Evolutionary conservation across 805 yeast species (phyloP), one percentile per base, ranked within the genome.

Genomic region (Nakazawaea molendinolei): DNA sequence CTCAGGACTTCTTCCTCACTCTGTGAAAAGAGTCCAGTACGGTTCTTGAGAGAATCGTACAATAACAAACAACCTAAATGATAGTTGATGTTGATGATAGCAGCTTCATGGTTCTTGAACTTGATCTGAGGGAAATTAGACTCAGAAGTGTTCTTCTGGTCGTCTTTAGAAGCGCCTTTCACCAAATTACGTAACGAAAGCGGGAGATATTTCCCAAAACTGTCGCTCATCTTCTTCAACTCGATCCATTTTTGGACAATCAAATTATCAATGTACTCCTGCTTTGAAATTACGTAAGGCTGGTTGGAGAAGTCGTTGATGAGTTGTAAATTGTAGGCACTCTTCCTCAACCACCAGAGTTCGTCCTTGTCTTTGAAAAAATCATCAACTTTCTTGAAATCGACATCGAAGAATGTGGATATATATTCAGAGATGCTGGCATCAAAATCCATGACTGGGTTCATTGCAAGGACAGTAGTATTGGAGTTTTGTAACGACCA

Each of bases 261-360:
- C 15, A 19, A 15, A 22, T 26, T 31, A 14, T 15, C 20, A 12
- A 5, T 12, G n/a, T 26, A 25, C 16, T 43, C 44, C 16, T 32
- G 13, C 8, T 31, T 21, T 1, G 43, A 22, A 14, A 37, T 33
- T 8, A 37, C 38, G 18, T 37, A 43, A 13, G 41, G 37, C 18
- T 36, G 33, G 23, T 31, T 5, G 14, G 14, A 21, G 17, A 36
- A 43, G n/a, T 36, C 34, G 25, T 28, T 27, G 20, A 32, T 15
- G 31, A 34, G 28, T 29, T 29, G 34, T 20, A 38, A 27, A 18
- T 39, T 24, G 28, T 31, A 38, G 3, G 34, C 31, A 16, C 38
- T 26, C 30, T 40, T 28, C n/a, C 40, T 33, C 19, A 40, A 24
- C 46, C 46, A 43, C 46, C 46, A 43, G 5, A 30, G 13, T 14